Evolutionary conservation across 1,139 yeast species (phyloP).

Genomic region (Blastobotrys elegans): DNA sequence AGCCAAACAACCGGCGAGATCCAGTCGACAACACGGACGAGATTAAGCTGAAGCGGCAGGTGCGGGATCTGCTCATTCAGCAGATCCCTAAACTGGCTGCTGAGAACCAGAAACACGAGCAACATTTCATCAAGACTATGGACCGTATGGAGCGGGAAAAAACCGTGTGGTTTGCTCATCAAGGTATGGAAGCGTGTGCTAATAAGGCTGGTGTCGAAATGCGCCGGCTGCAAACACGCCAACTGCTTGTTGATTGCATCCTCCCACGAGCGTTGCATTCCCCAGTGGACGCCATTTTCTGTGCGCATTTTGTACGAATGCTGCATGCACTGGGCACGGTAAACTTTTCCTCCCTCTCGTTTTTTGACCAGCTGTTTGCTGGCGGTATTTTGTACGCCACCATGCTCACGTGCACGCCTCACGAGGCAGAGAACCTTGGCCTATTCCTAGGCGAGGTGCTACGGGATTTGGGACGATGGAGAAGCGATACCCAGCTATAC

Average conservation of each 20-base stretch:
- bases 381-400: constrained; percentile 52
- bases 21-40: constrained; percentile 8
- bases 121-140: constrained; percentile 33
- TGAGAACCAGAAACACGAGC: constrained; percentile 32
- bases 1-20: not conserved
- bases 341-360: constrained; percentile 42
- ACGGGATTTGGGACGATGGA: constrained; percentile 44
- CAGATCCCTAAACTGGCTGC: constrained; percentile 26
- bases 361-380: constrained; percentile 49
- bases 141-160: constrained; percentile 34
- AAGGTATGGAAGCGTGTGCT: constrained; percentile 15
- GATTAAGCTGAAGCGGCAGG: constrained; percentile 16
- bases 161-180: constrained; percentile 31
- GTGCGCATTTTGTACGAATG: constrained; percentile 55
- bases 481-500: constrained; percentile 29
- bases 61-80: constrained; percentile 21
- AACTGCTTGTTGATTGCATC: constrained; percentile 59
- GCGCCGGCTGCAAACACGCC: constrained; percentile 30
- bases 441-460: constrained; percentile 61
- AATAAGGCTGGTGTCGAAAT: constrained; percentile 27
- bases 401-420: constrained; percentile 64
- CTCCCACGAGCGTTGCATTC: constrained; percentile 77
- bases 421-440: constrained; percentile 81
- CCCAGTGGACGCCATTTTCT: constrained; percentile 75
- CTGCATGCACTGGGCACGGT: constrained; percentile 43